Evolutionary conservation across 208 protist species (phyloP).

Genomic region (Strigomonas galati): DNA sequence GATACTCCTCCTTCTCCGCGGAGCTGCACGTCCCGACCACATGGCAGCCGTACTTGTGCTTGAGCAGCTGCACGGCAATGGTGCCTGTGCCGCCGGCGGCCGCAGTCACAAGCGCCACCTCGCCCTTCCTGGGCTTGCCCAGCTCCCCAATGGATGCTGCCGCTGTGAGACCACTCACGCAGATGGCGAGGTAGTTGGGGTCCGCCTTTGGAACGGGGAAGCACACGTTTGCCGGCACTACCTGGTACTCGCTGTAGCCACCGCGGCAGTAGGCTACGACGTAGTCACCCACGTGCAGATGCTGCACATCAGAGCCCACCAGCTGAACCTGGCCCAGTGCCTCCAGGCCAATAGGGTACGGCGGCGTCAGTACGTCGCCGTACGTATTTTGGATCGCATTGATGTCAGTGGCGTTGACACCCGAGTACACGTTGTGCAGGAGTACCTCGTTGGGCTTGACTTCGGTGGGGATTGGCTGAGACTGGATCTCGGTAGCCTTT

Average conservation of each 20-base stretch:
- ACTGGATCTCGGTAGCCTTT: slow-evolving; percentile 22
- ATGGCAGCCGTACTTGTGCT: slow-evolving; percentile 38
- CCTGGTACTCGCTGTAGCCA: slow-evolving; percentile 38
- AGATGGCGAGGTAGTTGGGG: slow-evolving; percentile 30
- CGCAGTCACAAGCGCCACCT: slow-evolving; percentile 49
- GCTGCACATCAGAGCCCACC: slow-evolving; percentile 17
- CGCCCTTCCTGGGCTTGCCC: slow-evolving; percentile 25
- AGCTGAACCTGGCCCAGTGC: slow-evolving; percentile 26
- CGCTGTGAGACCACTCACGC: slow-evolving; percentile 33
- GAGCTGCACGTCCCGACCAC: slow-evolving; percentile 63
- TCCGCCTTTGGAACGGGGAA: slow-evolving; percentile 17
- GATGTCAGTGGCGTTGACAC: slow-evolving; percentile 41
- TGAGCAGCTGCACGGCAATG: slow-evolving; percentile 63
- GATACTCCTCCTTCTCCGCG: slow-evolving; percentile 42
- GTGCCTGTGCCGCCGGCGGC: slow-evolving; percentile 58
- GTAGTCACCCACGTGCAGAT: slow-evolving; percentile 22
- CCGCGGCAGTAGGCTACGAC: slow-evolving; percentile 25
- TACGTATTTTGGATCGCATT: slow-evolving; percentile 31
- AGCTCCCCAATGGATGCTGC: slow-evolving; percentile 32
- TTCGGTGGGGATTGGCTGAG: slow-evolving; percentile 25
- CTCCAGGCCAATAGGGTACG: slow-evolving; percentile 31
- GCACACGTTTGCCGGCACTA: slow-evolving; percentile 18
- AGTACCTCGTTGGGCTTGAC: slow-evolving; percentile 22
- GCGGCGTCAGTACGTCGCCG: slow-evolving; percentile 18
- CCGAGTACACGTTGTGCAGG: slow-evolving; percentile 26